These are phyloP conservation scores for Ulota crispa DNA, from an alignment of 225 moss, liverwort and hornwort genomes.

Conservation along the genomic window DNA sequence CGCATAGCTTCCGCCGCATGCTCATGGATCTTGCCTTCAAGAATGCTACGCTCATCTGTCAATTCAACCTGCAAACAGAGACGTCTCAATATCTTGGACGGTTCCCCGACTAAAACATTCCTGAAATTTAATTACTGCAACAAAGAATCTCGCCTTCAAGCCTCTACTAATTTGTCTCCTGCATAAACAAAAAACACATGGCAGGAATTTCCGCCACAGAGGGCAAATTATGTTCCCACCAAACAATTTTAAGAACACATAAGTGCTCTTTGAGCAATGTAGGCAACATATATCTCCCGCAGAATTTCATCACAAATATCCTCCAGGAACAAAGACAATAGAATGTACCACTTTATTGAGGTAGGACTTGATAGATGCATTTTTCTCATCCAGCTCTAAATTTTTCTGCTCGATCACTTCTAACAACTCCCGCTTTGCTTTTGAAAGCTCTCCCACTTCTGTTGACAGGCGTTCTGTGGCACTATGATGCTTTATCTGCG, in stretches of 20 bases:
- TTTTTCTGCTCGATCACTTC: conserved; percentile 84
- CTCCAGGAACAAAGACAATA: neutral
- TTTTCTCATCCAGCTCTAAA: conserved; percentile 84
- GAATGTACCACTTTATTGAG: conserved; percentile 76
- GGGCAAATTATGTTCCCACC: neutral
- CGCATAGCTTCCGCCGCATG: conserved; percentile 74
- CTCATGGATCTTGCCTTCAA: conserved; percentile 86
- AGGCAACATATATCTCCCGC: neutral
- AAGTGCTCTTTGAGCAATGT: conserved; percentile 7
- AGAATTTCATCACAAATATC: neutral
- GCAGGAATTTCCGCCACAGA: neutral
- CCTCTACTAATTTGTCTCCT: neutral
- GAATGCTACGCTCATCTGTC: conserved; percentile 81
- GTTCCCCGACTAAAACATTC: neutral
- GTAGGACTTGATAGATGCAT: conserved; percentile 72
- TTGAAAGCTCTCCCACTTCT: conserved; percentile 75
- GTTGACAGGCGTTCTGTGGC: conserved; percentile 70
- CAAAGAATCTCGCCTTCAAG: neutral
- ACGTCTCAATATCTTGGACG: neutral
- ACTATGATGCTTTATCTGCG: conserved; percentile 87
- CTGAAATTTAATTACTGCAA: neutral
- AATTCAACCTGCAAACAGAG: conserved; percentile 61
- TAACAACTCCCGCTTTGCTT: conserved; percentile 72
- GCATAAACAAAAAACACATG: conserved; percentile 2
- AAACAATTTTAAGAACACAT: neutral